Base-by-base conservation (phyloP, 805 yeast species). In the Candida pseudoglaebosa region DNA sequence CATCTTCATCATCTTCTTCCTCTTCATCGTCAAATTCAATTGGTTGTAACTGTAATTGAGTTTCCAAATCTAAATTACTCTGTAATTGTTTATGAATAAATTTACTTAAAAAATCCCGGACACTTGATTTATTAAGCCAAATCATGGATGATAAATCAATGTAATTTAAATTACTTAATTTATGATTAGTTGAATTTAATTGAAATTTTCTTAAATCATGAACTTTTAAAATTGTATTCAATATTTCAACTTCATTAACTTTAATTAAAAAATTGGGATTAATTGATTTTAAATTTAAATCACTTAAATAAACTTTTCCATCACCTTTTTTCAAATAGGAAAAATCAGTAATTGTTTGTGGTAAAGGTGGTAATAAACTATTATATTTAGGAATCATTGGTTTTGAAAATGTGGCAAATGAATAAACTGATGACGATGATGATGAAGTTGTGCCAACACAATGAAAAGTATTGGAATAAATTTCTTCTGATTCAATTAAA, bases 61-160 rank as follows among this genome's bases (percentile, higher is more conserved):
- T n/a, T n/a, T n/a, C n/a, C n/a, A n/a, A n/a, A 3, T 28, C 34
- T 14, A 14, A 32, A 18, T 36, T 30, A 14, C 12, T 24, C 17
- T 22, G 17, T 18, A 26, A 32, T 5, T 37, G 29, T 6, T 33
- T 39, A 12, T 42, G 42, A 0, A 52, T 49, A 6, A 57, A 58
- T 20, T 56, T 53, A 8, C 56, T 43, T 49, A 77, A 57, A 35
- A 58, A 67, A 38, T 56, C 40, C 52, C 57, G 52, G 47, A 67
- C 55, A 37, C 61, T 38, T 39, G 47, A 66, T 48, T 62, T 71
- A 49, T 59, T 69, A 28, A 70, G 53, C 80, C 77, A 77, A 38
- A 71, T 67, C 57, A 68, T 68, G 6, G 71, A 71, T 17, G 65
- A 59, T 48, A 73, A 55, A 41, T 67, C 66, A 46, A 71, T 57